These are phyloP conservation scores for Antitrichia curtipendula DNA, from an alignment of 225 moss, liverwort and hornwort species.

Conservation along the genomic window DNA sequence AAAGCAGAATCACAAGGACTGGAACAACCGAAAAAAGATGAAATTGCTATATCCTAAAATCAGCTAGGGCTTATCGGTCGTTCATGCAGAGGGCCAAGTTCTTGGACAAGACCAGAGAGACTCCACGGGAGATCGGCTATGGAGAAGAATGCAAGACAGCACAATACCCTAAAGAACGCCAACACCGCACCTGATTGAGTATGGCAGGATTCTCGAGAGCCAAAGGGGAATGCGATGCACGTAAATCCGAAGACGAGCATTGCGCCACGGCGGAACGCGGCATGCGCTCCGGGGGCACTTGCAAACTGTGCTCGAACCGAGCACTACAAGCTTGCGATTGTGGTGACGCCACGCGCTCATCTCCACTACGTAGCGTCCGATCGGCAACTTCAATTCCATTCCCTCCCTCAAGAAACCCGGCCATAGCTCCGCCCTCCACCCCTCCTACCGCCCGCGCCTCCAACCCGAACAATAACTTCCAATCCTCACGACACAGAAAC, in stretches of 20 bases:
- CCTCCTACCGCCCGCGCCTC: neutral
- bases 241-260: constrained; percentile 38
- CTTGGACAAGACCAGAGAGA: neutral
- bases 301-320: constrained; percentile 15
- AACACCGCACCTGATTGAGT: constrained; percentile 33
- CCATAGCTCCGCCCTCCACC: constrained; percentile 19
- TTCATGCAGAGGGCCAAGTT: neutral
- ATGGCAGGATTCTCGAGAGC: constrained; percentile 14
- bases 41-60: neutral
- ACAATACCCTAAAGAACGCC: neutral
- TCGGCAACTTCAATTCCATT: constrained; percentile 12
- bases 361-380: neutral
- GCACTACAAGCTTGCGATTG: constrained; percentile 25
- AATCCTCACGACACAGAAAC: neutral
- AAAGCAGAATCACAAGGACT: neutral
- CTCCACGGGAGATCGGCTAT: neutral
- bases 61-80: neutral
- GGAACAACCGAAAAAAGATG: neutral
- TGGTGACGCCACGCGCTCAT: constrained; percentile 4
- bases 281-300: constrained; percentile 16
- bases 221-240: constrained; percentile 30
- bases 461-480: neutral
- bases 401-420: constrained; percentile 28
- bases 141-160: neutral
- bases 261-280: constrained; percentile 11